Conservation (phyloP, 805 yeast species). For the Saturnispora diversa region DNA sequence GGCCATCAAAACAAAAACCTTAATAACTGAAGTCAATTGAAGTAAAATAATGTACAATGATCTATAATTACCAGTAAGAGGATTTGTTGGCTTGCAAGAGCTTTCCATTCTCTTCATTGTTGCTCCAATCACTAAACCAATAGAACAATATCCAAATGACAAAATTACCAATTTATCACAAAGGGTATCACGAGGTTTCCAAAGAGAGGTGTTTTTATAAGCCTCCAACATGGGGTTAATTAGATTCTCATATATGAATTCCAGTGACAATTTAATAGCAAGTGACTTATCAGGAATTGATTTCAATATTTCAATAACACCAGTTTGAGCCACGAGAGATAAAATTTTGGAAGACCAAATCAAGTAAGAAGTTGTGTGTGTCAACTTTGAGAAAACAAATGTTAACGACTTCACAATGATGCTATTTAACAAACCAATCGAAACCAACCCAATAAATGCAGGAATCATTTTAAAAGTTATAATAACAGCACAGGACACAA, state of each 20-base stretch:
- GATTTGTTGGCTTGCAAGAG: conserved; percentile 31
- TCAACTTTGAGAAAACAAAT: neutral
- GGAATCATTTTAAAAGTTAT: conserved; percentile 23
- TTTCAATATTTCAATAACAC: neutral
- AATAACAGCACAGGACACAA: conserved; percentile 18
- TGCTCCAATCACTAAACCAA: conserved; percentile 10
- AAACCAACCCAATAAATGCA: conserved; percentile 20
- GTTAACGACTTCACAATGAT: neutral
- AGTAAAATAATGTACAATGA: conserved; percentile 43
- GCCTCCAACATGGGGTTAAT: conserved; percentile 11
- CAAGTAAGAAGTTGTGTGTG: neutral
- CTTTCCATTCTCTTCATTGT: conserved; percentile 24
- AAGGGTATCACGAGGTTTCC: conserved; percentile 19
- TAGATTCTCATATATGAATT: conserved; percentile 7
- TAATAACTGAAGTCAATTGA: conserved; percentile 53
- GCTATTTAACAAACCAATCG: conserved; percentile 15
- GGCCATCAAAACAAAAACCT: conserved; percentile 66
- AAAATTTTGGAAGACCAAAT: neutral
- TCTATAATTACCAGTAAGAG: conserved; percentile 45
- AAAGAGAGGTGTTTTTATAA: conserved; percentile 15
- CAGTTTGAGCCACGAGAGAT: neutral
- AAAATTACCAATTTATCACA: conserved; percentile 18
- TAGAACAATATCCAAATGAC: conserved; percentile 18
- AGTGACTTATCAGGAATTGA: neutral
- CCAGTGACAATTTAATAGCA: conserved; percentile 7